Evolutionary conservation across 805 yeast species (phyloP).

Genomic region (Candida qinlingensis): DNA sequence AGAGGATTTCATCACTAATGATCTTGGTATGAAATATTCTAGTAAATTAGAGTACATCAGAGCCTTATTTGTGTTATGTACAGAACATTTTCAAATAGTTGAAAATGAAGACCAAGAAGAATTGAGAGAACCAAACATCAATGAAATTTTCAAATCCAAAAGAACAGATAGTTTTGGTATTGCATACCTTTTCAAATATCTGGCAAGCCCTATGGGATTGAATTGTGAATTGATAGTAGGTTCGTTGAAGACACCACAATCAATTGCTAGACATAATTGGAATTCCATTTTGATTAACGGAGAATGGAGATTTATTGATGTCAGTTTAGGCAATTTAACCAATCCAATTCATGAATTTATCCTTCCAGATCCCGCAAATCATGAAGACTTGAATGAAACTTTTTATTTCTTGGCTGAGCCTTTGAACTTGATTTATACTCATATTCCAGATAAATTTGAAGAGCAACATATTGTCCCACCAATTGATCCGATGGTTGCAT

Average conservation of each 20-base stretch:
- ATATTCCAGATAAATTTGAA: conserved; percentile 72
- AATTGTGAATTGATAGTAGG: conserved; percentile 78
- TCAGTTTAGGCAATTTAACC: conserved; percentile 54
- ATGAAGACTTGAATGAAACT: conserved; percentile 30
- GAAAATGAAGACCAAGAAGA: conserved; percentile 12
- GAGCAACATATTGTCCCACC: conserved; percentile 88
- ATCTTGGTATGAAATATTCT: conserved; percentile 46
- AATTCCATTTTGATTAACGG: conserved; percentile 68
- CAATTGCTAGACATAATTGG: conserved; percentile 82
- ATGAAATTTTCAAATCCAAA: conserved; percentile 38
- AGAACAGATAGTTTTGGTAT: conserved; percentile 66
- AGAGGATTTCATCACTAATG: conserved; percentile 48
- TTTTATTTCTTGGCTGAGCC: conserved; percentile 82
- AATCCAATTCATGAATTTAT: conserved; percentile 44
- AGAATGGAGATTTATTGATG: conserved; percentile 79
- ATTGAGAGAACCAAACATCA: conserved; percentile 30
- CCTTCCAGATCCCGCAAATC: conserved; percentile 20
- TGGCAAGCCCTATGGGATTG: conserved; percentile 65
- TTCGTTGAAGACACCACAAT: conserved; percentile 74
- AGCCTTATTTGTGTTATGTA: conserved; percentile 57
- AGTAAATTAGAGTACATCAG: conserved; percentile 56
- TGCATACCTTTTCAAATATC: conserved; percentile 67
- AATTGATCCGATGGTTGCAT: conserved; percentile 68
- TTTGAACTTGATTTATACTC: conserved; percentile 69
- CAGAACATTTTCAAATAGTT: conserved; percentile 50